Evolutionary conservation across 345 rosid species (phyloP).

Genomic region (Euphorbia tirucalli): DNA sequence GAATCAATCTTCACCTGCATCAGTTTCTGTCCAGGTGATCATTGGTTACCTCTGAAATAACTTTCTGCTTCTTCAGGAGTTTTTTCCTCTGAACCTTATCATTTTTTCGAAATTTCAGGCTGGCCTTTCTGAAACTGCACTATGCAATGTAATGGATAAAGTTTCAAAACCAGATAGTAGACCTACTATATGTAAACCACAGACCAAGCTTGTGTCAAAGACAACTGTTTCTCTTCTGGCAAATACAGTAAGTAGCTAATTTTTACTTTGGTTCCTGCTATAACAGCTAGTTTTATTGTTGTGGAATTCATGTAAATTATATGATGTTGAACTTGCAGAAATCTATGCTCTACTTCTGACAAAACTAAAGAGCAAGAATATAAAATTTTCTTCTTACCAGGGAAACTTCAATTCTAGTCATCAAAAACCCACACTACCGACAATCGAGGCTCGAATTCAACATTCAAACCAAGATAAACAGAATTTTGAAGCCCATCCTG

Average conservation of each 20-base stretch:
- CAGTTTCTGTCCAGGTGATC: constrained; percentile 49
- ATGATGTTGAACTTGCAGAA: constrained; percentile 7
- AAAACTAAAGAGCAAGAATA: not conserved
- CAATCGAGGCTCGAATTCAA: constrained; percentile 31
- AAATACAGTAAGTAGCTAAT: constrained; percentile 59
- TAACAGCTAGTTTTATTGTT: not conserved
- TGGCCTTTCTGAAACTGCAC: constrained; percentile 35
- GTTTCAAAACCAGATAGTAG: constrained; percentile 38
- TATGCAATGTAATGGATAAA: constrained; percentile 38
- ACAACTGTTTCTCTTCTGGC: constrained; percentile 71
- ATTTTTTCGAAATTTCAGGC: constrained; percentile 37
- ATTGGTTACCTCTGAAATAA: constrained; percentile 1
- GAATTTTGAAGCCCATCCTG: constrained; percentile 33
- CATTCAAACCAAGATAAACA: constrained; percentile 34
- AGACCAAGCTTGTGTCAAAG: constrained; percentile 81
- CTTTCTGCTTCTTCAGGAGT: constrained; percentile 4
- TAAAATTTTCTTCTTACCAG: constrained; percentile 29
- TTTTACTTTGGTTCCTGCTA: not conserved
- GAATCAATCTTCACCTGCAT: constrained; percentile 35
- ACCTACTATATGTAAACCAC: constrained; percentile 67
- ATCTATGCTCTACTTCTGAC: not conserved
- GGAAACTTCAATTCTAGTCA: constrained; percentile 43
- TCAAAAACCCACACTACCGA: constrained; percentile 27
- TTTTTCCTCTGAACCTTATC: constrained; percentile 21
- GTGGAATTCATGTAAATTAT: not conserved